A percentile compares a stretch with the other conserved stretches of the same genome.
phyloP scores from a whole-genome alignment of 768 basidiomycete genomes.

The Naganishia antarctica region DNA sequence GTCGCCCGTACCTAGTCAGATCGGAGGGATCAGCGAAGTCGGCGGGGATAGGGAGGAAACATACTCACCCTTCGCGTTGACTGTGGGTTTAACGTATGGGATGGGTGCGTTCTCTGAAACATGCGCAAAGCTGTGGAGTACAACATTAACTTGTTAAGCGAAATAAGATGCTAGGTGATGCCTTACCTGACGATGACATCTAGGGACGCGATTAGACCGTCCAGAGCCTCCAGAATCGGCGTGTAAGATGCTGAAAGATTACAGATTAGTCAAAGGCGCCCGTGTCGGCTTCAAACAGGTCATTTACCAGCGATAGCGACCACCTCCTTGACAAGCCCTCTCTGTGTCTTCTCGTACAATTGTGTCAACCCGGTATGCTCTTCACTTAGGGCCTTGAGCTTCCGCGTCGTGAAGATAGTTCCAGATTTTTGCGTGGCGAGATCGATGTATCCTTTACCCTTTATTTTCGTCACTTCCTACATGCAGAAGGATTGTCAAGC shows the following conservation, averaged over 20 bases:
- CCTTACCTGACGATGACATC: slow-evolving; percentile 82
- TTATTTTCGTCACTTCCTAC: slow-evolving; percentile 73
- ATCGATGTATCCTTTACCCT: slow-evolving; percentile 69
- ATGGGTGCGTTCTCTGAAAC: slow-evolving; percentile 81
- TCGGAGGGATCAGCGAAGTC: not conserved
- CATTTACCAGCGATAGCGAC: slow-evolving; percentile 80
- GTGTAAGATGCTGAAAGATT: slow-evolving; percentile 78
- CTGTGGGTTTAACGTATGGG: slow-evolving; percentile 77
- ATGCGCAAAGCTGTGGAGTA: slow-evolving; percentile 85
- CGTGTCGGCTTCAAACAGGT: not conserved
- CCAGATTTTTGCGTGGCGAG: slow-evolving; percentile 80
- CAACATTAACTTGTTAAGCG: no score
- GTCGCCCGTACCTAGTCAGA: slow-evolving; percentile 58
- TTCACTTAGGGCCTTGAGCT: slow-evolving; percentile 65
- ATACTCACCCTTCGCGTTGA: slow-evolving; percentile 67
- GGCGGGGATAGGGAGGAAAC: not conserved
- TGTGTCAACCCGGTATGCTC: slow-evolving; percentile 66
- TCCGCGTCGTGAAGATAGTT: slow-evolving; percentile 77
- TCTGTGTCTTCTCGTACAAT: slow-evolving; percentile 70
- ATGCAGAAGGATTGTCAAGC: not conserved
- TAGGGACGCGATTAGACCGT: slow-evolving; percentile 76
- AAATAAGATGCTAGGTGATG: no score
- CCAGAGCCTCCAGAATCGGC: slow-evolving; percentile 76
- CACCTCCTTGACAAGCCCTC: slow-evolving; percentile 80
- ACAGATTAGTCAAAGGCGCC: not conserved